phyloP scores from a whole-genome alignment of 306 rosid species.

The Cucumis melo region DNA sequence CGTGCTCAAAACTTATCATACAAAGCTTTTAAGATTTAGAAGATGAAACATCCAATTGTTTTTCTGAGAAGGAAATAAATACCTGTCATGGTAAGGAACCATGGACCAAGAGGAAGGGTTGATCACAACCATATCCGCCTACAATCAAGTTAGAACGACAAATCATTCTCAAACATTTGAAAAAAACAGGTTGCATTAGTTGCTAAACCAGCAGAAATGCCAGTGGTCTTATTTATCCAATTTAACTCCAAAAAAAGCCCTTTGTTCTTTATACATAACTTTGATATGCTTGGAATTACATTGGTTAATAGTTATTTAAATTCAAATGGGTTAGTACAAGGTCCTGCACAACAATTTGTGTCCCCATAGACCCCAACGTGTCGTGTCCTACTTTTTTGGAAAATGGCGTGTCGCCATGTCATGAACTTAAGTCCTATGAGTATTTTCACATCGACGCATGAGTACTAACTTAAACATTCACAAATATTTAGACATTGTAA shows the following conservation, averaged over 20 bases:
- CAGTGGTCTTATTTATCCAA: background rate
- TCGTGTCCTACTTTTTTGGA: too few species aligned
- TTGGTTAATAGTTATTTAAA: background rate
- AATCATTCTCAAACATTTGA: conserved; percentile 15
- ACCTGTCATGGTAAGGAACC: conserved; percentile 84
- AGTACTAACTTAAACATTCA: background rate
- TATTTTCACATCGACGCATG: background rate
- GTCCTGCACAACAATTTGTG: background rate
- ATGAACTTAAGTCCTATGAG: background rate
- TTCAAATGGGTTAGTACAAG: background rate
- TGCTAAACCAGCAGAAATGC: background rate
- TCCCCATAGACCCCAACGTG: background rate
- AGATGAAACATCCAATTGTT: background rate
- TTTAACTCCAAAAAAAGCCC: background rate
- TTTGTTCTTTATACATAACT: background rate
- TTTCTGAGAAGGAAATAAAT: conserved; percentile 8
- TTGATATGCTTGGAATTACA: background rate
- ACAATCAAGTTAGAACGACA: conserved; percentile 11
- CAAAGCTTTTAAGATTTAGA: background rate
- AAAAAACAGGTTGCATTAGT: background rate
- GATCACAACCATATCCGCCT: conserved; percentile 77
- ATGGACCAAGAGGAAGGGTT: conserved; percentile 64
- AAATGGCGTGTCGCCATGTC: too few species aligned
- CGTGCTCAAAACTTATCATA: background rate
- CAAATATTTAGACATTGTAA: background rate